A percentile compares a stretch with the other conserved stretches of the same genome.
Evolutionary conservation across 169 alveolate species (phyloP).

Genomic region (Eimeria necatrix): DNA sequence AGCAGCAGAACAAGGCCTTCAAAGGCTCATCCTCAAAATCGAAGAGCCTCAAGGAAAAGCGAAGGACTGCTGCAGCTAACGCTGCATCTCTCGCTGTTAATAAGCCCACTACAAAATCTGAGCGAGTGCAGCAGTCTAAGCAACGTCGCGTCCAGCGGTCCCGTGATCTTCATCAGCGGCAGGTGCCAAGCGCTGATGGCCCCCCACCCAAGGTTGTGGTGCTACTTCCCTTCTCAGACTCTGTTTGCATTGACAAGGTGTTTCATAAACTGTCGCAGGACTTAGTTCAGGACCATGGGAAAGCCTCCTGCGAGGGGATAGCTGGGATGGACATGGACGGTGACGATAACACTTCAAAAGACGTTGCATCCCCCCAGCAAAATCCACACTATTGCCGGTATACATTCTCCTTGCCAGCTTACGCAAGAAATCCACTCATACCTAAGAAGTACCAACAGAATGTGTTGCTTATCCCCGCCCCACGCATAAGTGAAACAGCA

Average conservation of each 20-base stretch:
- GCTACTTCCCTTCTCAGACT: constrained; percentile 56
- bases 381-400: constrained; percentile 24
- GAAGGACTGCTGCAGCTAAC: constrained; percentile 54
- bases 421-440: constrained; percentile 71
- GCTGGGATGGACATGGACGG: constrained; percentile 11
- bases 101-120: constrained; percentile 27
- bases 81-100: constrained; percentile 22
- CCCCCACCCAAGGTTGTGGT: constrained; percentile 68
- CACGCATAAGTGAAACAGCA: constrained; percentile 6
- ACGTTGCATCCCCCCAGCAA: not conserved
- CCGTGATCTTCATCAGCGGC: constrained; percentile 43
- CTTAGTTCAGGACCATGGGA: not conserved
- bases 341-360: not conserved
- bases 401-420: constrained; percentile 61
- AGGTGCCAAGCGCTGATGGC: constrained; percentile 1
- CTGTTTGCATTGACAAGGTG: constrained; percentile 13
- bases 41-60: constrained; percentile 65
- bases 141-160: constrained; percentile 67
- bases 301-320: not conserved
- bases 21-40: constrained; percentile 70
- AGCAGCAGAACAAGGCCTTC: constrained; percentile 81
- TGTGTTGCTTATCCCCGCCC: constrained; percentile 74
- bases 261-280: not conserved
- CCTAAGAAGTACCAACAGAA: constrained; percentile 74
- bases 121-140: constrained; percentile 61